phyloP scores from a whole-genome alignment of 768 basidiomycete genomes.

The Suillus hirtellus region DNA sequence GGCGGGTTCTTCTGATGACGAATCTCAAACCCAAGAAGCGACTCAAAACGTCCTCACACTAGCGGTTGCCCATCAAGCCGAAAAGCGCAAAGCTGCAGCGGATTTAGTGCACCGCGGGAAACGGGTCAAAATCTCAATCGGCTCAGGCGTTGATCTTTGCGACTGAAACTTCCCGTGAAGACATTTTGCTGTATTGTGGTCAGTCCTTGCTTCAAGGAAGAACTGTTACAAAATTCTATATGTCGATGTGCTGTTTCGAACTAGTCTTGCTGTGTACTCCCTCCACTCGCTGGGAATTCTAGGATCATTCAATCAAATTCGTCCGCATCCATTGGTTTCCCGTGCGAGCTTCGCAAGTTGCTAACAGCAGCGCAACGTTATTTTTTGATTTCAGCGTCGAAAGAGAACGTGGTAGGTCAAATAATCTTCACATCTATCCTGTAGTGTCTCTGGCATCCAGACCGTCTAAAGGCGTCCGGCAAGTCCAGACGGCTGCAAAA shows the following conservation, averaged over 20 bases:
- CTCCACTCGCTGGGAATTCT: background rate
- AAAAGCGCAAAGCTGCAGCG: constrained; percentile 35
- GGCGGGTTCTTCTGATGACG: constrained; percentile 15
- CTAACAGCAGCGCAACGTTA: background rate
- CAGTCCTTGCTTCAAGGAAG: constrained; percentile 1
- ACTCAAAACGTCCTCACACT: constrained; percentile 31
- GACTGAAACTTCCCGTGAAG: constrained; percentile 45
- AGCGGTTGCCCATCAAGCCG: constrained; percentile 18
- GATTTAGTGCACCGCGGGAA: constrained; percentile 37
- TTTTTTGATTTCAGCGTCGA: background rate
- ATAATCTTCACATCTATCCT: background rate
- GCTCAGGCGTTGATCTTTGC: constrained; percentile 68
- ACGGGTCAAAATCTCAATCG: constrained; percentile 73
- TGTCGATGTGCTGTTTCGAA: background rate
- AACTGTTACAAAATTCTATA: background rate
- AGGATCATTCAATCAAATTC: background rate
- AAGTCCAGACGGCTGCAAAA: background rate
- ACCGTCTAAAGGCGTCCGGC: background rate
- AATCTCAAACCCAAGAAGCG: constrained; percentile 44
- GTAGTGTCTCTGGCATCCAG: background rate
- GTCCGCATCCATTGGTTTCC: background rate
- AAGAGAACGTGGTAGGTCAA: background rate
- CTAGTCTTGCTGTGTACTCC: constrained; percentile 1
- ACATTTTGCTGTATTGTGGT: constrained; percentile 11
- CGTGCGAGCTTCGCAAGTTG: background rate